Percentiles rank a stretch among this genome's conserved stretches.
Conservation (phyloP, 805 yeast species). For the Pichia paraexigua region DNA sequence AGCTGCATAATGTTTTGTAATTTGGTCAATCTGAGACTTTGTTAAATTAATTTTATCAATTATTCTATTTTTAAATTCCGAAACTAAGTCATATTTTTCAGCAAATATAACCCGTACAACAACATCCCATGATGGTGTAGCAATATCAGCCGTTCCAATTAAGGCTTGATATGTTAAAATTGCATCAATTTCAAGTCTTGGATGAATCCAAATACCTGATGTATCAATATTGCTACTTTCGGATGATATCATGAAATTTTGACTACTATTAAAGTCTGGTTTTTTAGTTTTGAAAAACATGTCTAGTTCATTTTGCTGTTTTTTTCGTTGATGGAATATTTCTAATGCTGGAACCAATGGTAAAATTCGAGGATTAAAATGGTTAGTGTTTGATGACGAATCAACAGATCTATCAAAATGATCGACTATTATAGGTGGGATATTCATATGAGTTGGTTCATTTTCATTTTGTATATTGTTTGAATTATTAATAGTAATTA, state of each 20-base stretch:
- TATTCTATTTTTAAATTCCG: slow-evolving; percentile 14
- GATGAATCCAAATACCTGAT: slow-evolving; percentile 27
- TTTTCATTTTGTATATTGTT: not conserved
- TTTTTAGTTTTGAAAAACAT: not conserved
- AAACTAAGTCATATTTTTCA: slow-evolving; percentile 16
- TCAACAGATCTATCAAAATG: not conserved
- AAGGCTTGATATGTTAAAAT: slow-evolving; percentile 23
- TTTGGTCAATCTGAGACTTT: not conserved
- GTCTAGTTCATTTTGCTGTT: slow-evolving; percentile 2
- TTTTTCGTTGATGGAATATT: slow-evolving; percentile 2
- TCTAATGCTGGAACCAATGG: slow-evolving; percentile 8
- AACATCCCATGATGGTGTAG: slow-evolving; percentile 14
- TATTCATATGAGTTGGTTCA: not conserved
- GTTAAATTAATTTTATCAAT: slow-evolving; percentile 17
- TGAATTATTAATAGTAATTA: not conserved
- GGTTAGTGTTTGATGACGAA: not conserved
- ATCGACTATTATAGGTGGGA: not conserved
- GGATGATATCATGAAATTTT: not conserved
- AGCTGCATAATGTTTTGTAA: slow-evolving; percentile 7
- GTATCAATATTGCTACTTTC: not conserved
- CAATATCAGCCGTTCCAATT: slow-evolving; percentile 19
- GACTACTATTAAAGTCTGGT: not conserved
- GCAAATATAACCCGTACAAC: slow-evolving; percentile 23
- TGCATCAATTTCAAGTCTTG: slow-evolving; percentile 26
- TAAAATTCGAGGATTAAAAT: not conserved